Conservation (phyloP, 129 eudicot genomes). For the Heracleum sosnowskyi region DNA sequence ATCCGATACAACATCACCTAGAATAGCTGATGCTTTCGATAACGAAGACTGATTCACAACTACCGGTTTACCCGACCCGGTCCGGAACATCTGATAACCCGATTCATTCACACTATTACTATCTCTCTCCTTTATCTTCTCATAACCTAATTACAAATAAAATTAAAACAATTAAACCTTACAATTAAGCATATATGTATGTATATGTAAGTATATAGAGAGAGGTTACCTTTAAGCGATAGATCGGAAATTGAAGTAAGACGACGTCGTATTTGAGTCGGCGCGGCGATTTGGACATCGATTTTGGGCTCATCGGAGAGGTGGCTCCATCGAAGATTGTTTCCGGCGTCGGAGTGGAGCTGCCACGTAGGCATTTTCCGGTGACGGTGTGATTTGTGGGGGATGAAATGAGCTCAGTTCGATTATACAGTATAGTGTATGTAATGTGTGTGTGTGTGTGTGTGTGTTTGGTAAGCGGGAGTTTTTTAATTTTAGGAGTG, state of each 20-base stretch:
- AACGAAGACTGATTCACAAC: constrained; percentile 34
- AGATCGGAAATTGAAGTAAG: constrained; percentile 51
- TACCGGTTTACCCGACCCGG: constrained; percentile 57
- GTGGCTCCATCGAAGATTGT: constrained; percentile 56
- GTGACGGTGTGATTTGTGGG: not conserved
- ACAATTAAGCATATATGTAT: not conserved
- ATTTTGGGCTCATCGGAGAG: constrained; percentile 18
- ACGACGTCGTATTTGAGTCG: constrained; percentile 16
- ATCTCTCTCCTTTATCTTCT: constrained; percentile 30
- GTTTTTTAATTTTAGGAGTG: not conserved
- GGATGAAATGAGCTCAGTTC: not conserved
- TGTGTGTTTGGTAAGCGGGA: not conserved
- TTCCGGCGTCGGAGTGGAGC: constrained; percentile 43
- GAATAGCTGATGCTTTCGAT: constrained; percentile 19
- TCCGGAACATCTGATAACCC: constrained; percentile 41
- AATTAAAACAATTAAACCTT: constrained; percentile 13
- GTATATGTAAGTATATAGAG: not conserved
- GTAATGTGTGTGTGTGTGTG: not conserved
- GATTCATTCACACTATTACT: not conserved
- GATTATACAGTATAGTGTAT: not conserved
- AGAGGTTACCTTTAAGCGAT: constrained; percentile 32
- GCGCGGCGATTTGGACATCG: constrained; percentile 19
- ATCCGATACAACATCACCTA: not conserved
- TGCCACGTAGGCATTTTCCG: constrained; percentile 71
- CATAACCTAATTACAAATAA: constrained; percentile 33